A percentile compares a stretch with the other conserved stretches of the same genome.
Evolutionary conservation across 306 rosid species (phyloP).

Genomic region (Arachis hypogaea): DNA sequence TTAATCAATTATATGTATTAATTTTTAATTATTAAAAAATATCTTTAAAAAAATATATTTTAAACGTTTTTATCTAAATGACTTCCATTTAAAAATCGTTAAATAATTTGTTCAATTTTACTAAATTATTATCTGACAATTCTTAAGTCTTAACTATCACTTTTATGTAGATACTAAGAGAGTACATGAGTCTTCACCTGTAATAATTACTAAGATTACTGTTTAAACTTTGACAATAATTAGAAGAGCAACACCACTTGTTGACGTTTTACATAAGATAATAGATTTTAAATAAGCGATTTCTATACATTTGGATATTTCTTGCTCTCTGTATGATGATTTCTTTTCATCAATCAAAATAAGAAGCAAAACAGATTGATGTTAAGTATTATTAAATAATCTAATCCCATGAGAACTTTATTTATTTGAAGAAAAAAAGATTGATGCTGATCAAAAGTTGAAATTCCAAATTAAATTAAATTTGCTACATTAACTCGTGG

Average conservation of each 20-base stretch:
- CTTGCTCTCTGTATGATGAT: background rate
- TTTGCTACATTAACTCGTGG: slow-evolving; percentile 36
- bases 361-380: background rate
- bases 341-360: background rate
- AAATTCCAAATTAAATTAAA: background rate
- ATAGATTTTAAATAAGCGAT: background rate
- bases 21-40: too few relatives aligned
- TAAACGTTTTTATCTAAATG: too few relatives aligned
- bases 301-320: background rate
- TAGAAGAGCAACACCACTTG: background rate
- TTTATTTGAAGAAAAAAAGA: background rate
- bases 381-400: background rate
- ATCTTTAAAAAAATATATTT: too few relatives aligned
- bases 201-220: background rate
- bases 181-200: too few relatives aligned
- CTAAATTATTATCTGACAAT: too few relatives aligned
- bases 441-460: slow-evolving; percentile 2
- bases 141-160: too few relatives aligned
- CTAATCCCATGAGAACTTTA: slow-evolving; percentile 10
- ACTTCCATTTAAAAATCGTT: too few relatives aligned
- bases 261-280: background rate
- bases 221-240: background rate
- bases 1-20: too few relatives aligned
- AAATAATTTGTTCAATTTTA: too few relatives aligned
- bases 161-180: too few relatives aligned